These are phyloP conservation scores for Rubus parviflorus DNA, from an alignment of 306 rosid genomes.

Conservation along the genomic window DNA sequence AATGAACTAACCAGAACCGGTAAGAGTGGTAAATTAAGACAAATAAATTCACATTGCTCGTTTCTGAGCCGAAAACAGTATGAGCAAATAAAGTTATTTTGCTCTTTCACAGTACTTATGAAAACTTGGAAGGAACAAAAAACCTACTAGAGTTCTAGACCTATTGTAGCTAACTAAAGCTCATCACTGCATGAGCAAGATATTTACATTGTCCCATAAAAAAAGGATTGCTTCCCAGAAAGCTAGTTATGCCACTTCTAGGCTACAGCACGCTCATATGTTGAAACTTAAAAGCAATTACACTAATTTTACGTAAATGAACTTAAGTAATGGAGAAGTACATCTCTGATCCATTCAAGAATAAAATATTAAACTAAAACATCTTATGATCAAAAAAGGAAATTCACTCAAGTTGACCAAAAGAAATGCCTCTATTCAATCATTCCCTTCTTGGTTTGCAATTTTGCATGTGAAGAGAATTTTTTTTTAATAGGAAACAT, in stretches of 20 bases:
- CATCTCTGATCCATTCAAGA: neutral
- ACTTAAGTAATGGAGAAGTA: neutral
- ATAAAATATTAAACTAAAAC: neutral
- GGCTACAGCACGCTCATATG: neutral
- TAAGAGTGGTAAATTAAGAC: conserved; percentile 1
- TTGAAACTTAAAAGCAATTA: neutral
- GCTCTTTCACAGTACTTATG: conserved; percentile 12
- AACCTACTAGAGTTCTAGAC: neutral
- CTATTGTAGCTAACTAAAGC: conserved; percentile 21
- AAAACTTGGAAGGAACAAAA: conserved; percentile 17
- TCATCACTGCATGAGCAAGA: neutral
- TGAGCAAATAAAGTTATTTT: neutral
- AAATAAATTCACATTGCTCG: neutral
- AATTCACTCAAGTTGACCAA: neutral
- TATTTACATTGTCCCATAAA: neutral
- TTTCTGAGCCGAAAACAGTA: neutral
- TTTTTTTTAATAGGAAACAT: neutral
- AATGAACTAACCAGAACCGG: conserved; percentile 19
- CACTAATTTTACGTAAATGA: neutral
- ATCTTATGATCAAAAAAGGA: neutral
- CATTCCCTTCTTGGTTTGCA: neutral
- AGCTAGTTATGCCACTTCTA: neutral
- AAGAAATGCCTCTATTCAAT: neutral
- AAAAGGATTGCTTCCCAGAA: neutral
- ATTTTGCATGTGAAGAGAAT: neutral